A percentile compares a stretch with the other conserved stretches of the same genome.
Evolutionary conservation across 768 basidiomycete genomes (phyloP).

Genomic region (Leucocoprinus leucothites): DNA sequence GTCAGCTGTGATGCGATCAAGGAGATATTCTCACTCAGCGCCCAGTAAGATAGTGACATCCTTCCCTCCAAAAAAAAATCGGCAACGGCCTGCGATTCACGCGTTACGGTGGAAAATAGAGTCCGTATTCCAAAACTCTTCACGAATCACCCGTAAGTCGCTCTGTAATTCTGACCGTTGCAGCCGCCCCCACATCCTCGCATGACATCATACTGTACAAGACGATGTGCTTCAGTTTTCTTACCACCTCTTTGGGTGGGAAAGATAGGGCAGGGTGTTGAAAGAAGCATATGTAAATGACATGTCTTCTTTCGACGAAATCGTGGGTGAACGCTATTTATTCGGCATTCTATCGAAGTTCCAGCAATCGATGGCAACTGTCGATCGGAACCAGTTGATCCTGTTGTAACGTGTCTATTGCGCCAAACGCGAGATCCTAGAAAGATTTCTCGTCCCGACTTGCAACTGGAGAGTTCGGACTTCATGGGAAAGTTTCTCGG

Average conservation of each 20-base stretch:
- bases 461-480: background rate
- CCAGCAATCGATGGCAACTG: conserved; percentile 10
- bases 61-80: background rate
- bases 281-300: background rate
- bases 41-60: background rate
- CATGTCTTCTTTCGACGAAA: conserved; percentile 12
- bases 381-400: conserved; percentile 6
- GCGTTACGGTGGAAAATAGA: too few relatives aligned
- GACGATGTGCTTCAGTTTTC: background rate
- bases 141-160: too few relatives aligned
- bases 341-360: conserved; percentile 1
- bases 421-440: conserved; percentile 3
- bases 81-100: background rate
- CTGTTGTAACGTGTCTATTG: conserved; percentile 4
- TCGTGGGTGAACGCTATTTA: conserved; percentile 9
- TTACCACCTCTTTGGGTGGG: background rate
- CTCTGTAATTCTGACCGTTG: background rate
- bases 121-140: too few relatives aligned
- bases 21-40: background rate
- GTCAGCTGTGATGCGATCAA: background rate
- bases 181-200: background rate
- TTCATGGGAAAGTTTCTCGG: conserved; percentile 5
- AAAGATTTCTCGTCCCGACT: conserved; percentile 3
- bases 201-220: background rate
- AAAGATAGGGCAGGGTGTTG: background rate